Evolutionary conservation across 768 basidiomycete genomes (phyloP), one percentile per base, ranked within the genome.

Genomic region (Polyporus arcularius): DNA sequence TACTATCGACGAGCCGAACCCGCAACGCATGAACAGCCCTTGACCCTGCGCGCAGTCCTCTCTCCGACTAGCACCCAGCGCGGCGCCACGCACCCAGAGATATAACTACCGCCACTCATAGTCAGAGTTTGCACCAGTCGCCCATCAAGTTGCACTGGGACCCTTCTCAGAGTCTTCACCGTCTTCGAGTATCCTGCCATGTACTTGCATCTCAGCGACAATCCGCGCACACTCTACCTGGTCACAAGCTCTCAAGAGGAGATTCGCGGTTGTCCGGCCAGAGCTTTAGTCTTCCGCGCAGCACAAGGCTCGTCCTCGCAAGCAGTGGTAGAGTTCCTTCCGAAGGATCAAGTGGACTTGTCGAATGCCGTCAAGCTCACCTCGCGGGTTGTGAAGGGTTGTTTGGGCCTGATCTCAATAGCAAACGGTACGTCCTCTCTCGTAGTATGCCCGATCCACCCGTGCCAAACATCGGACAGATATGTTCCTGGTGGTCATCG

Each of bases 311-410:
- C 62, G 8, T 73, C 83, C 9, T 73, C 72, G 28, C 90, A 92
- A 70, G 90, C 90, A 47, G 83, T 96, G 45, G 93, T 96, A 26
- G 94, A 96, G 74, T 94, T 96, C 68, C 73, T 96, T 11, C 85
- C 82, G 0, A 86, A 86, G 63, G 79, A 85, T 53, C 82, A 92
- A 67, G 82, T 96, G 41, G 86, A 94, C 68, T 78, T 92, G 43
- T 68, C 77, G 28, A 83, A 79, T 60, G 77, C 88, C 35, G 78
- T 90, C 54, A 82, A 82, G 65, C 70, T 94, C 55, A 89, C 89
- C n/a, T 87, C 76, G 58, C 84, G 89, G 55, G 75, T 85, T 28
- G 85, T 90, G 6, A 89, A 92, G 69, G 93, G 93, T 26, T 96
- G 94, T 65, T 75, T 96, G 53, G 95, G 95, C 5, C 76, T 93